Evolutionary conservation across 1,284 basidiomycete genomes (phyloP).

Genomic region (Taiwanofungus camphoratus): DNA sequence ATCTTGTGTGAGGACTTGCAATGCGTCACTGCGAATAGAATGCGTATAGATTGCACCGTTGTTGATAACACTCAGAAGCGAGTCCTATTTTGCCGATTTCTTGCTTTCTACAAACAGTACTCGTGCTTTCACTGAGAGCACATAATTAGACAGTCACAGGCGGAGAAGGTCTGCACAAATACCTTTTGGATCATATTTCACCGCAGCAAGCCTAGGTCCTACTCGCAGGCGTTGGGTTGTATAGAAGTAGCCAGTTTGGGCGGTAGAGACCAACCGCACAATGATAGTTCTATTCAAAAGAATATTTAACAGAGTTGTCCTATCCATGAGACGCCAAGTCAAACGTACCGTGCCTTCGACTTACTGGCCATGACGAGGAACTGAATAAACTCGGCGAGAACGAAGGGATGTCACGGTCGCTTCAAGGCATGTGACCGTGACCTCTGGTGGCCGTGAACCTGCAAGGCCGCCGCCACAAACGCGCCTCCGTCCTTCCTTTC

Average conservation of each 20-base stretch:
- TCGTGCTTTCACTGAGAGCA: constrained; percentile 54
- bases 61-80: too few relatives aligned
- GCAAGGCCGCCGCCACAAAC: background rate
- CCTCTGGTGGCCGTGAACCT: background rate
- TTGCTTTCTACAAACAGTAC: constrained; percentile 79
- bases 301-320: background rate
- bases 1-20: too few relatives aligned
- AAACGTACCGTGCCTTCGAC: constrained; percentile 47
- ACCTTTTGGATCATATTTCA: constrained; percentile 90
- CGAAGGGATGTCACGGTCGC: background rate
- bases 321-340: background rate
- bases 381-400: background rate
- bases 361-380: constrained; percentile 37
- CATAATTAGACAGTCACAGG: background rate
- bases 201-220: constrained; percentile 70
- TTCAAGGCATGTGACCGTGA: constrained; percentile 1
- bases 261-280: constrained; percentile 82
- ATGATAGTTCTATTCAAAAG: constrained; percentile 61
- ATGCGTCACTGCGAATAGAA: too few relatives aligned
- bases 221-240: constrained; percentile 70
- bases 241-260: constrained; percentile 88
- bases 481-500: background rate
- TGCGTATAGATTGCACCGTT: too few relatives aligned
- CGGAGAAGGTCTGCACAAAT: constrained; percentile 28
- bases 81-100: constrained; percentile 48